Percentiles rank a stretch among this genome's conserved stretches.
Evolutionary conservation across 2,329 filamentous ascomycete species (phyloP).

Genomic region (Calonectria henricotiae): DNA sequence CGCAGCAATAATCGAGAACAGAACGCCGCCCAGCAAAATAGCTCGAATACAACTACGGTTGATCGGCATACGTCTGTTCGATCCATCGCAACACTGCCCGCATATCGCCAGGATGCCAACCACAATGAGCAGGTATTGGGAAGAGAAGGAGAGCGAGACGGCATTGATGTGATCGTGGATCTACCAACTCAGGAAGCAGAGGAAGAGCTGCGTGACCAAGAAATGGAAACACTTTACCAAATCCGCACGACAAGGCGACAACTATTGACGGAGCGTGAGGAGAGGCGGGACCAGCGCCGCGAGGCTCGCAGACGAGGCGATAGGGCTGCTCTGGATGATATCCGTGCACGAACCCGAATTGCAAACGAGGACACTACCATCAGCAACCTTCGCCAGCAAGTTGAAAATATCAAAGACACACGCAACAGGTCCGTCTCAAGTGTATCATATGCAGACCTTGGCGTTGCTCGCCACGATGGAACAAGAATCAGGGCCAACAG

Average conservation of each 20-base stretch:
- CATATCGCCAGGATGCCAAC: constrained; percentile 82
- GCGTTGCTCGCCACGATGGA: constrained; percentile 84
- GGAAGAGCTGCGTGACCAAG: constrained; percentile 84
- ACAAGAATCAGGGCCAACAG: constrained; percentile 83
- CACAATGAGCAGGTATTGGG: constrained; percentile 88
- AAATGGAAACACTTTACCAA: constrained; percentile 95
- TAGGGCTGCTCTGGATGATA: constrained; percentile 75
- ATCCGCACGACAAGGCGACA: constrained; percentile 85
- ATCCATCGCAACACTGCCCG: constrained; percentile 94
- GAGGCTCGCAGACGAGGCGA: constrained; percentile 84
- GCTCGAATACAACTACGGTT: constrained; percentile 62
- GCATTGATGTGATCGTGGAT: constrained; percentile 92
- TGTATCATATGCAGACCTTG: constrained; percentile 84
- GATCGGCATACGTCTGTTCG: constrained; percentile 90
- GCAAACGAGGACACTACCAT: constrained; percentile 67
- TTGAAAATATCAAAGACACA: constrained; percentile 71
- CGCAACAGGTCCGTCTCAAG: constrained; percentile 80
- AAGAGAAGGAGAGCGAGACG: constrained; percentile 90
- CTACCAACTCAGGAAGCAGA: constrained; percentile 86
- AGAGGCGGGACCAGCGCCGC: constrained; percentile 77
- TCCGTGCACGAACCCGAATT: constrained; percentile 73
- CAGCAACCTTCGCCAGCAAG: constrained; percentile 71
- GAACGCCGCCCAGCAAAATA: constrained; percentile 43
- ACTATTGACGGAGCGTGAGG: constrained; percentile 84
- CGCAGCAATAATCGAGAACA: constrained; percentile 41